Evolutionary conservation across 2,329 filamentous ascomycete genomes (phyloP).

Genomic region (Penicillium sp.): DNA sequence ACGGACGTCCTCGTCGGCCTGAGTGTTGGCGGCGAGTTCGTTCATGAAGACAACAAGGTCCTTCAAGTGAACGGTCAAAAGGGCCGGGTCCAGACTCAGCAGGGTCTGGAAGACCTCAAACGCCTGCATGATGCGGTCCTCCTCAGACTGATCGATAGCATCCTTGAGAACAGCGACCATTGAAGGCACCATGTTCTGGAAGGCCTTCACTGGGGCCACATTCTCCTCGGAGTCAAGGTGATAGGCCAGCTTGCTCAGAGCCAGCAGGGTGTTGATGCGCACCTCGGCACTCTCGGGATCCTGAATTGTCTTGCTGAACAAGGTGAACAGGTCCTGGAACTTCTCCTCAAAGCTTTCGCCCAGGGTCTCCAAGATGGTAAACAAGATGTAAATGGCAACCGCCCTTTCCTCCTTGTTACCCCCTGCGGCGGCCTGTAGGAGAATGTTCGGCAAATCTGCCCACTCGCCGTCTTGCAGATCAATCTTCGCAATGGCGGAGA

Average conservation of each 20-base stretch:
- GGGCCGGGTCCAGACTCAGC: constrained; percentile 77
- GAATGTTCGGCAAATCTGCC: constrained; percentile 70
- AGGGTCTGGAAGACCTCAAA: constrained; percentile 98
- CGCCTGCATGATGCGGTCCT: constrained; percentile 80
- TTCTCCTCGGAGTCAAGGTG: constrained; percentile 85
- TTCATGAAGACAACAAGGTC: constrained; percentile 94
- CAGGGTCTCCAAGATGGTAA: constrained; percentile 81
- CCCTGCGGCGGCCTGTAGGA: constrained; percentile 73
- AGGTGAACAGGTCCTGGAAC: constrained; percentile 68
- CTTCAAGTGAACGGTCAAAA: constrained; percentile 78
- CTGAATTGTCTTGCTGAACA: constrained; percentile 82
- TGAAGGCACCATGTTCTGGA: constrained; percentile 73
- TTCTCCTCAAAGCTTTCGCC: constrained; percentile 79
- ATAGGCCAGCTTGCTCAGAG: constrained; percentile 80
- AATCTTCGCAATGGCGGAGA: constrained; percentile 76
- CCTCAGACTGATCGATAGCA: constrained; percentile 70
- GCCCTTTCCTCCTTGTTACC: constrained; percentile 72
- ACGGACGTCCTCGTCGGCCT: constrained; percentile 76
- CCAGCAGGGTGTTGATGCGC: constrained; percentile 87
- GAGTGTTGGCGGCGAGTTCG: constrained; percentile 69
- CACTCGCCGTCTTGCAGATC: constrained; percentile 86
- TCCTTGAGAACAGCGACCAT: constrained; percentile 89
- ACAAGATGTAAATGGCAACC: constrained; percentile 88
- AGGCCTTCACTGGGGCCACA: constrained; percentile 61
- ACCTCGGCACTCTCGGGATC: constrained; percentile 89